Evolutionary conservation across 2,329 filamentous ascomycete species (phyloP).

Genomic region (Colletotrichum sp.): DNA sequence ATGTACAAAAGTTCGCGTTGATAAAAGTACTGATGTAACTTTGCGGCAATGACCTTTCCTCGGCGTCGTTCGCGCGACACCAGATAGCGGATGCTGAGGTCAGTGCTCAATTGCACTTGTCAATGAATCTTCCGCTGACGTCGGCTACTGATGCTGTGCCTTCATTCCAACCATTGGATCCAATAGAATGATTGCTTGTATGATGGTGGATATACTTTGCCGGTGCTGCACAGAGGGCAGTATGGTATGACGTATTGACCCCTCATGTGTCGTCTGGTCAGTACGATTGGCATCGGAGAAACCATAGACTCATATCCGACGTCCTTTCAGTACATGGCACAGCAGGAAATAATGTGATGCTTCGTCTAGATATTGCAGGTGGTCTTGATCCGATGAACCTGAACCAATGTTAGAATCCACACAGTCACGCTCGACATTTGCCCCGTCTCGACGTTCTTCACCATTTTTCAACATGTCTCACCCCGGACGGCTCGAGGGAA

Average conservation of each 20-base stretch:
- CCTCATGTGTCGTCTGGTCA: neutral
- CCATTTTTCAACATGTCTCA: neutral
- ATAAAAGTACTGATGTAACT: neutral
- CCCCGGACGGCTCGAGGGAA: neutral
- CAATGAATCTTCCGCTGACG: neutral
- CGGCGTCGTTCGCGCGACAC: neutral
- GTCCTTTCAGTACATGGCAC: neutral
- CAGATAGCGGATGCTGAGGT: neutral
- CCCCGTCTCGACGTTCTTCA: neutral
- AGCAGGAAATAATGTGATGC: neutral
- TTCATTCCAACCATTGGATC: neutral
- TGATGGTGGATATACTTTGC: neutral
- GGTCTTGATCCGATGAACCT: neutral
- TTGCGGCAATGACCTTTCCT: neutral
- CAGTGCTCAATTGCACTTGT: neutral
- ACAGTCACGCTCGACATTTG: accelerated
- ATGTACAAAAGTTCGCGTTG: neutral
- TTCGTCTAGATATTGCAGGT: neutral
- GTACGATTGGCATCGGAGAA: neutral
- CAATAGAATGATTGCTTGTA: neutral
- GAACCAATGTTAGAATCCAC: accelerated
- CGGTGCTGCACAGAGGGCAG: neutral
- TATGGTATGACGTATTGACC: neutral
- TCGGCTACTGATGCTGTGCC: neutral
- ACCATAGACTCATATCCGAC: neutral